Conservation (phyloP, 1,139 yeast genomes). For the Saccharomyces hybrid region DNA sequence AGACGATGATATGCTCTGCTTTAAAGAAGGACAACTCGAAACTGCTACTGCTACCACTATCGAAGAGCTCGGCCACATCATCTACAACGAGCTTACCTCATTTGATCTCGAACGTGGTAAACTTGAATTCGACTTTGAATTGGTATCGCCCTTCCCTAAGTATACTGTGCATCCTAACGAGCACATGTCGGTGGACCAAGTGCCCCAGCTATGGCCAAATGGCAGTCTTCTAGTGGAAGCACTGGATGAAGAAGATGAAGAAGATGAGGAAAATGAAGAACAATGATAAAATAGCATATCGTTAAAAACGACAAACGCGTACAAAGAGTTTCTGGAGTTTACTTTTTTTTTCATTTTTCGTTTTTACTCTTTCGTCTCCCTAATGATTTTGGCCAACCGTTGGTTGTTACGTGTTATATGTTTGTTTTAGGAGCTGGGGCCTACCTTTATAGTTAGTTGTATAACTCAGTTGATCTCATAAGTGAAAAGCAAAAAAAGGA, state of each 20-base stretch:
- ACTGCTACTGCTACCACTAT: background rate
- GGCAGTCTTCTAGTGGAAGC: conserved; percentile 52
- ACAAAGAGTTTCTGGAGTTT: background rate
- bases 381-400: background rate
- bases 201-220: conserved; percentile 48
- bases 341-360: background rate
- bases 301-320: background rate
- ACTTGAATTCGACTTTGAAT: conserved; percentile 40
- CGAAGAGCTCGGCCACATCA: background rate
- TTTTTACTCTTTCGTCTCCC: background rate
- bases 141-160: conserved; percentile 55
- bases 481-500: background rate
- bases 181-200: conserved; percentile 33
- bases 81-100: conserved; percentile 17
- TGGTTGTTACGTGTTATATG: background rate
- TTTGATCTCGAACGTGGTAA: conserved; percentile 28
- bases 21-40: conserved; percentile 9
- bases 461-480: background rate
- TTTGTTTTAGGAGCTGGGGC: background rate
- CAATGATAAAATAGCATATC: conserved; percentile 4
- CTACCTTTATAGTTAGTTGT: background rate
- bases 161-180: conserved; percentile 34
- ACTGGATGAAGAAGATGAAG: conserved; percentile 32
- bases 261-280: conserved; percentile 28
- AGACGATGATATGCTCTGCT: conserved; percentile 19